phyloP scores from a whole-genome alignment of 306 rosid genomes.

The Purshia tridentata region DNA sequence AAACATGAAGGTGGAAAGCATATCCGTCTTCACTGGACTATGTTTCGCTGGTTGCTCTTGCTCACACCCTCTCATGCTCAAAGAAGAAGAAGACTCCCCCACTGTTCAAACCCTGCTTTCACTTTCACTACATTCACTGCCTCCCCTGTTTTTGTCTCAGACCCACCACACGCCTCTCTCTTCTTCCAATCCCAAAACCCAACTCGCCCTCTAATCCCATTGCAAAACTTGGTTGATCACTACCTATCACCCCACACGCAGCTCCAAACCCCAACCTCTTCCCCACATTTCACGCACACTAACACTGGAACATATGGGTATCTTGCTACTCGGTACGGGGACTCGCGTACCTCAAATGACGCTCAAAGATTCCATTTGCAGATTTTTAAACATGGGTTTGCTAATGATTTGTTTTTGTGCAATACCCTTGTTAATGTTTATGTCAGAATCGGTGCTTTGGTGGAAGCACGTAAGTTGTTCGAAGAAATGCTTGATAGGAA shows the following conservation, averaged over 20 bases:
- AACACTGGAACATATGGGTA: slow-evolving; percentile 30
- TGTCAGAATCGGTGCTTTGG: slow-evolving; percentile 43
- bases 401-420: slow-evolving; percentile 55
- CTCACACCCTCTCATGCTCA: slow-evolving; percentile 1
- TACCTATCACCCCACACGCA: slow-evolving; percentile 36
- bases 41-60: slow-evolving; percentile 29
- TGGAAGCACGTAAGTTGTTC: slow-evolving; percentile 56
- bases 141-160: slow-evolving; percentile 21
- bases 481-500: slow-evolving; percentile 73
- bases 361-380: slow-evolving; percentile 65
- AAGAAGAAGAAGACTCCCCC: slow-evolving; percentile 1
- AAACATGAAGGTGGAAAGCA: background rate
- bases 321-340: slow-evolving; percentile 36
- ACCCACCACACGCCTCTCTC: slow-evolving; percentile 12
- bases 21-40: slow-evolving; percentile 4
- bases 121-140: slow-evolving; percentile 11
- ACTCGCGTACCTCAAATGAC: slow-evolving; percentile 46
- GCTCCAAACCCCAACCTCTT: background rate
- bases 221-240: slow-evolving; percentile 27
- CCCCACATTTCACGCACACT: slow-evolving; percentile 16
- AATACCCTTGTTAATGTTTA: slow-evolving; percentile 73
- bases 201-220: slow-evolving; percentile 12
- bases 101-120: slow-evolving; percentile 15
- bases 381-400: slow-evolving; percentile 56
- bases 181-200: slow-evolving; percentile 29